Conservation (phyloP, 371 early-diverging fungal species). For the Entomophthora muscae region DNA sequence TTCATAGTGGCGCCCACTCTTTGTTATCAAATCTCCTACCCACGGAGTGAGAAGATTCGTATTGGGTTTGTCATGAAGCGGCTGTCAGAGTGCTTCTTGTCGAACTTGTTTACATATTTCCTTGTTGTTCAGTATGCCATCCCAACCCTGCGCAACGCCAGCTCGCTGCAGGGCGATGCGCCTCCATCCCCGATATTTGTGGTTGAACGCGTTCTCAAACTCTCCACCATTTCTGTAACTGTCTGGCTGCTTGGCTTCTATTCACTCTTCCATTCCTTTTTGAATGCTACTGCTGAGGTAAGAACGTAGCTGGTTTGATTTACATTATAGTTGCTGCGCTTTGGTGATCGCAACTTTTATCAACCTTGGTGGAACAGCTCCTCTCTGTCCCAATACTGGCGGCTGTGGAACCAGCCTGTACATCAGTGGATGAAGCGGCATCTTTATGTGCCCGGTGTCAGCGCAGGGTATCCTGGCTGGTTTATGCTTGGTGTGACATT, state of each 20-base stretch:
- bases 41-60: constrained; percentile 46
- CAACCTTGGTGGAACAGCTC: constrained; percentile 83
- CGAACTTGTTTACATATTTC: constrained; percentile 58
- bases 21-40: constrained; percentile 78
- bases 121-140: constrained; percentile 64
- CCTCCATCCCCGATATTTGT: constrained; percentile 39
- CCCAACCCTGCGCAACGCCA: constrained; percentile 56
- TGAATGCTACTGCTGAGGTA: constrained; percentile 67
- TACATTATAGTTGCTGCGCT: constrained; percentile 34
- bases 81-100: constrained; percentile 38
- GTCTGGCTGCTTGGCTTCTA: constrained; percentile 86
- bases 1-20: constrained; percentile 73
- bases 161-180: constrained; percentile 30
- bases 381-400: constrained; percentile 71
- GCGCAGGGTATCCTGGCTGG: constrained; percentile 25
- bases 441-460: constrained; percentile 53
- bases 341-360: constrained; percentile 84
- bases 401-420: constrained; percentile 80
- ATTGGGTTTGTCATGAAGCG: constrained; percentile 63
- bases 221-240: constrained; percentile 55
- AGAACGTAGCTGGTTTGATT: neutral
- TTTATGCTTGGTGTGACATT: constrained; percentile 49
- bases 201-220: constrained; percentile 67
- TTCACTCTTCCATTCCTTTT: constrained; percentile 63
- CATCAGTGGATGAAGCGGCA: constrained; percentile 78